Evolutionary conservation across 2,329 filamentous ascomycete genomes (phyloP).

Genomic region (Pyricularia pennisetigena): DNA sequence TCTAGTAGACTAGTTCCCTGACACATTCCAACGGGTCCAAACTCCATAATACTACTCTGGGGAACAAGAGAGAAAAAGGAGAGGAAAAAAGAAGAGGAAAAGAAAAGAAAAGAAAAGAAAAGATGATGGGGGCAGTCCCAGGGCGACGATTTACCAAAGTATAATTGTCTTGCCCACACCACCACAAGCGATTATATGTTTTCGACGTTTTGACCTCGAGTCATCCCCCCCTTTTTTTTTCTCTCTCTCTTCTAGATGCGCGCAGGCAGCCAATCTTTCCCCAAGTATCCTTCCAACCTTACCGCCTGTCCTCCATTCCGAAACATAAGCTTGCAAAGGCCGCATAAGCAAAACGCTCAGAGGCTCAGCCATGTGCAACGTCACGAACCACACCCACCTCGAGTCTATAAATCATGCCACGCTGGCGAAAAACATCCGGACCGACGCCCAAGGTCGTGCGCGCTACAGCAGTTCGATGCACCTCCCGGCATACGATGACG

Average conservation of each 20-base stretch:
- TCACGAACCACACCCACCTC: not conserved
- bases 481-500: not conserved
- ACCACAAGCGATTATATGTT: not conserved
- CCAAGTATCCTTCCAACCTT: too few species aligned
- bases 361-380: not conserved
- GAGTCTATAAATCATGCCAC: not conserved
- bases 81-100: not conserved
- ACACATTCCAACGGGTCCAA: not conserved
- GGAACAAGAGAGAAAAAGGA: not conserved
- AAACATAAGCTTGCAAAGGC: not conserved
- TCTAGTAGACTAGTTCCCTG: not conserved
- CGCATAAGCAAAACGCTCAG: not conserved
- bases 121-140: not conserved
- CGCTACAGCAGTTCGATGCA: not conserved
- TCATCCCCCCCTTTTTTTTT: not conserved
- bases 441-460: not conserved
- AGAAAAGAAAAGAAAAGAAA: not conserved
- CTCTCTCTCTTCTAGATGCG: not conserved
- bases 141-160: not conserved
- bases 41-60: not conserved
- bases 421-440: not conserved
- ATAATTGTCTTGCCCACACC: not conserved
- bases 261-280: not conserved
- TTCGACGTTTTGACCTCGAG: not conserved
- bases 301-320: too few species aligned